Percentiles rank a stretch among this genome's conserved stretches.
phyloP scores from a whole-genome alignment of 2,329 filamentous ascomycete genomes.

The Keithomyces neogunnii region DNA sequence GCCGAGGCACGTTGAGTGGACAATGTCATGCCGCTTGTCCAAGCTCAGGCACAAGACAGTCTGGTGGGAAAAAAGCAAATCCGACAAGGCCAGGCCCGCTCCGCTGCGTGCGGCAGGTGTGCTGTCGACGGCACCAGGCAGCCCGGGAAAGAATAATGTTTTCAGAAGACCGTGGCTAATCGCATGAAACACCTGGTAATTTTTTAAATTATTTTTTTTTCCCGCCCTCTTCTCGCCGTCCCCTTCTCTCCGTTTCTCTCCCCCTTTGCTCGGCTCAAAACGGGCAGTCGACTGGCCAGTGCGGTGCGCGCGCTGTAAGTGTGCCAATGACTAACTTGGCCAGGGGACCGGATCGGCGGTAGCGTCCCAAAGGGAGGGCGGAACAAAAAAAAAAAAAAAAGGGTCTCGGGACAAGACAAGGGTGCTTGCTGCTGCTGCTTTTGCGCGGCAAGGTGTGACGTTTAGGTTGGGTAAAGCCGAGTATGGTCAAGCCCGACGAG shows the following conservation, averaged over 20 bases:
- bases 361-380: not conserved
- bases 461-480: no score
- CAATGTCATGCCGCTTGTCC: conserved; percentile 8
- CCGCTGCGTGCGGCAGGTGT: no score
- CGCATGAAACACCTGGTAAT: not conserved
- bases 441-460: no score
- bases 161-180: not conserved
- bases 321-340: not conserved
- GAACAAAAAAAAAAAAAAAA: no score
- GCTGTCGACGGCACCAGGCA: no score
- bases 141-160: not conserved
- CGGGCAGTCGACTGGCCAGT: not conserved
- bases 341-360: not conserved
- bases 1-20: conserved; percentile 10
- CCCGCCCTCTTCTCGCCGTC: not conserved
- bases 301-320: not conserved
- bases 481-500: no score
- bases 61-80: no score
- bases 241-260: not conserved
- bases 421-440: not conserved
- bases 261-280: not conserved
- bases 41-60: not conserved
- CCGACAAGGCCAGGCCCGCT: no score
- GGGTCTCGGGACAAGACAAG: not conserved
- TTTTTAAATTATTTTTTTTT: no score